Evolutionary conservation across 2,329 filamentous ascomycete genomes (phyloP), one percentile per base, ranked within the genome.

Genomic region (Bipolaris sorokiniana): DNA sequence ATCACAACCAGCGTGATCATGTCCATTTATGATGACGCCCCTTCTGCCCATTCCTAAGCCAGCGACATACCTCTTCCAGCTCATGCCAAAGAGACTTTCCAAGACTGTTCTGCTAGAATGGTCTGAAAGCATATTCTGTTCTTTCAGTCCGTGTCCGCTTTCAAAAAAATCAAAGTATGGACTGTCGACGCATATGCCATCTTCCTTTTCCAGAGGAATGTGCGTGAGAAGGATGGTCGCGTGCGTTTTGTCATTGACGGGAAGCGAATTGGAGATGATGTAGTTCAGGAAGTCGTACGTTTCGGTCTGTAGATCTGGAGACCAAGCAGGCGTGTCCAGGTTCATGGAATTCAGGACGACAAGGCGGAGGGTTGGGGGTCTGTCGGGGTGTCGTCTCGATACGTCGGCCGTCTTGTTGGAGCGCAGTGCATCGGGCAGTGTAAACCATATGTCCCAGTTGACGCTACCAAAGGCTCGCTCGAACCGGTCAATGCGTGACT

Each of bases 1-100:
- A 76, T 98, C 92, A 73, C 95, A 99, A 6, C 95, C 95, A 65
- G 90, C 91, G 75, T 99, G 95, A 71, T 99, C 95, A 73, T 99
- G 95, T 0, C 95, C 95, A 47, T 93, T 97, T 37, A 99, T 78
- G 23, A 99, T 87, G 5, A 98, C 79, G 0, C 94, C 93, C 7
- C 81, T 84, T 15, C 91, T 82, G 1, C 92, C 91, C 49, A 79
- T 78, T 1, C 92, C 92, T 10, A 77, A 72, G 0, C 81, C 86
- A 0, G 86, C 80, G 0, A 85, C 89, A 28, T 79, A 75, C 1
- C 79, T 67, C 61, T 90, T 84, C 5, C 84, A 86, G 68, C 82
- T 90, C 77, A 95, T 86, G 10, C 92, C 92, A 64, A 91, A 93
- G 2, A 98, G 84, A 1, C 92, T 91, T 75, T 96, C 88, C 1